Evolutionary conservation across 257 asterid species (phyloP).

Genomic region (Solanum rostratum): DNA sequence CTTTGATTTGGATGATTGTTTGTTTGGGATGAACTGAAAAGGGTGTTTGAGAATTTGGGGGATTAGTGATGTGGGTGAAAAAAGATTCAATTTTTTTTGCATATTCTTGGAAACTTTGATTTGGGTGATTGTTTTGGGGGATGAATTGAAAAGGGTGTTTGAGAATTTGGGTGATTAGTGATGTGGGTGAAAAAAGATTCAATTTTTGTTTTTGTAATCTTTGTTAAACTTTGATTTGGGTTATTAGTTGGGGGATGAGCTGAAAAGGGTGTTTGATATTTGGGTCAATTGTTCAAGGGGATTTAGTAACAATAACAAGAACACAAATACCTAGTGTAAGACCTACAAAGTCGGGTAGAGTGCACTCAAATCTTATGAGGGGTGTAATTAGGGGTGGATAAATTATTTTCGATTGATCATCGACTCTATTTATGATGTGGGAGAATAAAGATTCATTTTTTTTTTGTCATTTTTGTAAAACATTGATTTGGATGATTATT

Average conservation of each 20-base stretch:
- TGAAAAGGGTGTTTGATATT: neutral
- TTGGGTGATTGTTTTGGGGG: neutral
- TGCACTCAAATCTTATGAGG: neutral
- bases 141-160: neutral
- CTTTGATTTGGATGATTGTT: neutral
- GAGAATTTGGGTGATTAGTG: neutral
- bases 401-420: fast-evolving
- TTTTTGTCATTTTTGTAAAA: neutral
- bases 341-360: neutral
- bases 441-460: neutral
- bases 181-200: neutral
- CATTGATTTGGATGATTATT: neutral
- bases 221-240: neutral
- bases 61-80: no score
- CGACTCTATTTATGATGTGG: neutral
- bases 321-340: neutral
- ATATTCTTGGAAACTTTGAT: neutral
- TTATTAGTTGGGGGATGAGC: neutral
- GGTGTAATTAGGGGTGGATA: neutral
- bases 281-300: neutral
- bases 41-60: neutral
- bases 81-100: neutral
- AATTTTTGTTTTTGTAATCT: neutral
- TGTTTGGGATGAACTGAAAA: neutral
- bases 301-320: neutral